These are phyloP conservation scores for Apiotrichum veenhuisii DNA, from an alignment of 1,284 basidiomycete genomes.

Conservation along the genomic window DNA sequence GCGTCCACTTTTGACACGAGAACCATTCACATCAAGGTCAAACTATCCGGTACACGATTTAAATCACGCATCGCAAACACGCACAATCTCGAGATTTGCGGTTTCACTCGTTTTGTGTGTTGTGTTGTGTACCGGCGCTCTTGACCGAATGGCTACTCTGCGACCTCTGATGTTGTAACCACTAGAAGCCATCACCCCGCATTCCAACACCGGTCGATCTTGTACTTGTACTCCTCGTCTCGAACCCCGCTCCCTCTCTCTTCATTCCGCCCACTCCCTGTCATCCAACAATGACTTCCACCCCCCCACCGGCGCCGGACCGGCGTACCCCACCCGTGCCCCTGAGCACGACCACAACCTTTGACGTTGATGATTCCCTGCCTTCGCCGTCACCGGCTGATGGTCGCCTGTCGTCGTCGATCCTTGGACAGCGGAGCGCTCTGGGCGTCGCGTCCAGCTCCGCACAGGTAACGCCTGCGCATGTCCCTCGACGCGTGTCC, in stretches of 20 bases:
- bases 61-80: no score
- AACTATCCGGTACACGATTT: no score
- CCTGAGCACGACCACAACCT: neutral
- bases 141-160: no score
- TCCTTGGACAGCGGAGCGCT: slow-evolving; percentile 3
- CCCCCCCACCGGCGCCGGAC: neutral
- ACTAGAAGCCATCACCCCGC: no score
- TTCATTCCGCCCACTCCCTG: neutral
- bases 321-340: neutral
- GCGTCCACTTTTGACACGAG: no score
- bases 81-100: no score
- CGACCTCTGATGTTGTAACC: no score
- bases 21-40: no score
- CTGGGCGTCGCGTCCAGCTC: slow-evolving; percentile 3
- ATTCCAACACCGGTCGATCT: no score
- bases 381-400: slow-evolving; percentile 1
- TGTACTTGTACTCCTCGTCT: neutral
- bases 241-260: neutral
- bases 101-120: no score
- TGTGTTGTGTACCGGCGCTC: no score
- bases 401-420: neutral
- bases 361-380: slow-evolving; percentile 6
- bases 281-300: slow-evolving; percentile 2
- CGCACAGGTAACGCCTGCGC: neutral
- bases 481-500: slow-evolving; percentile 4